Base-by-base conservation (phyloP, 2,329 filamentous ascomycete genomes). In the Fusarium dimerum region DNA sequence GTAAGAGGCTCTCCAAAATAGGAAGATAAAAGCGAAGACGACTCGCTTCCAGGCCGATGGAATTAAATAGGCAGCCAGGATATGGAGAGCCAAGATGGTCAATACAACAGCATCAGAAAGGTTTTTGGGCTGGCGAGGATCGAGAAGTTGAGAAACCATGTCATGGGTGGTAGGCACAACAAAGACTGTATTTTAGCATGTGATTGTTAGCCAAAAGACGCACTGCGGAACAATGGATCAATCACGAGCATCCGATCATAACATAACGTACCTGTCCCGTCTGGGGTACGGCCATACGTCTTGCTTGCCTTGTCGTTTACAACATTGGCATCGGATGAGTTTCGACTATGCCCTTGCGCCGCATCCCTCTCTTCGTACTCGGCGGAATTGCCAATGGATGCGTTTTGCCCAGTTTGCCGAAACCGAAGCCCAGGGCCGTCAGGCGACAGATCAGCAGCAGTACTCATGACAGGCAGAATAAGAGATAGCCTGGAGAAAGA, bases 61-160 rank as follows among this genome's bases (percentile, higher is more conserved):
- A 39, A 97, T 81, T 36, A 81, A 66, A 74, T 87, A 94, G 38
- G 94, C 84, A 16, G 86, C 77, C 47, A 88, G 71, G 61, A 96
- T 87, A 67, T 96, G 89, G 47, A 83, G 74, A 50, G 79, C 88
- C 45, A 99, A 80, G 54, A 97, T 88, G 43, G 80, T 80, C 51
- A 99, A 80, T 59, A 99, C 92, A 53, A 88, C 68, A 52, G 85
- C 75, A 73, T 99, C 94, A 55, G 92, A 94, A 39, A 95, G 71
- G 70, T 97, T 97, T 79, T 99, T 99, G 48, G 94, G 92, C 70
- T 97, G 89, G 61, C 89, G 89, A 47, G 94, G 94, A 65, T 95
- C 94, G 64, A 99, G 85, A 50, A 99, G 83, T 76, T 97, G 94
- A 47, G 93, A 96, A 64, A 99, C 93, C 94, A 99, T 97, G 76